Conservation (phyloP, 2,329 filamentous ascomycete genomes). For the Exophiala calicioides region DNA sequence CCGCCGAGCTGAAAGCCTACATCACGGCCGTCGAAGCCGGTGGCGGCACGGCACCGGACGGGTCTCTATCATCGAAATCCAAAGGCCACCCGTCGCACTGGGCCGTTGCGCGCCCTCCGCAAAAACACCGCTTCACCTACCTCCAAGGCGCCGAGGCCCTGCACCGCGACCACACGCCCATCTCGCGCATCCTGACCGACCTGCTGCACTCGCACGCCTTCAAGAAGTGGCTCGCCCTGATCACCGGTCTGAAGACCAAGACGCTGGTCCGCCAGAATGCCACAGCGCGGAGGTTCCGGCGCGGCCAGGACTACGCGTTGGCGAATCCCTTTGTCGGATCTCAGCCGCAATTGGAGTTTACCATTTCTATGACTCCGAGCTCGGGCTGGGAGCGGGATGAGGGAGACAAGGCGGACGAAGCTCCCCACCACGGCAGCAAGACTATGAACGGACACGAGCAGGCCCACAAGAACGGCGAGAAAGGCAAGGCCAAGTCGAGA, state of each 20-base stretch:
- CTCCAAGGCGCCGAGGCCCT: conserved; percentile 33
- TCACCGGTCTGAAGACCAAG: conserved; percentile 66
- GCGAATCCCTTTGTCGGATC: conserved; percentile 76
- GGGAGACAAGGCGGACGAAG: conserved; percentile 44
- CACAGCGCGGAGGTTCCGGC: conserved; percentile 82
- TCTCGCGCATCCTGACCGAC: conserved; percentile 76
- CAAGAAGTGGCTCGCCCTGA: conserved; percentile 82
- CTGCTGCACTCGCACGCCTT: conserved; percentile 85
- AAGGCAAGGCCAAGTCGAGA: conserved; percentile 37
- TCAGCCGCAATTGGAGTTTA: conserved; percentile 78
- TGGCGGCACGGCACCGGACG: too few species aligned
- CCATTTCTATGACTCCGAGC: conserved; percentile 81
- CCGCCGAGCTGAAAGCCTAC: conserved; percentile 68
- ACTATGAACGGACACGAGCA: conserved; percentile 36
- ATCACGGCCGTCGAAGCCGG: conserved; percentile 66
- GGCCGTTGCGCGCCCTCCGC: conserved; percentile 81
- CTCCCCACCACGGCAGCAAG: too few species aligned
- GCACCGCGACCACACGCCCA: conserved; percentile 53
- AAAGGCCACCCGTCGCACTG: conserved; percentile 49
- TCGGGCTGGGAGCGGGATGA: conserved; percentile 77
- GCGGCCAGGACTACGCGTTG: conserved; percentile 86
- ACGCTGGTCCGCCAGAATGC: conserved; percentile 71
- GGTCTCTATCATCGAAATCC: conserved; percentile 40
- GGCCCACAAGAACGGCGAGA: conserved; percentile 36
- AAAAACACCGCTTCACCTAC: conserved; percentile 94